Percentiles rank a stretch among this genome's conserved stretches.
Conservation (phyloP, 768 basidiomycete genomes). For the Suillus paluster region DNA sequence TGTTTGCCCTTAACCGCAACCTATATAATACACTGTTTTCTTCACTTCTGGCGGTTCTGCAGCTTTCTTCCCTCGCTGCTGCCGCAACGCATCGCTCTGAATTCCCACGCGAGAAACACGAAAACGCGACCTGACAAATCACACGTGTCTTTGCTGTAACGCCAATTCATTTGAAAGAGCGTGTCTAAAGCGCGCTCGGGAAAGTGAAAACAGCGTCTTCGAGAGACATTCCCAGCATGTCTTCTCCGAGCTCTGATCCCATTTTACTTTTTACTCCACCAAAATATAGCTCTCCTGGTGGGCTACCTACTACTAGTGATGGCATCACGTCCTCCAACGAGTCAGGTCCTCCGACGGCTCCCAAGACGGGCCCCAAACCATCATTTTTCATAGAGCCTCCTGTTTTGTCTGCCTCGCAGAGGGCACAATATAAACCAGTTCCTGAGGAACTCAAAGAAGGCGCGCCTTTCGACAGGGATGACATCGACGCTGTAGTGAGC, state of each 20-base stretch:
- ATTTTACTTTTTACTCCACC: slow-evolving; percentile 20
- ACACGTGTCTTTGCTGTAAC: slow-evolving; percentile 1
- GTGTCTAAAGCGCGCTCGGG: slow-evolving; percentile 17
- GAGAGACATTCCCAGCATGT: slow-evolving; percentile 18
- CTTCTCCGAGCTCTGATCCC: slow-evolving; percentile 16
- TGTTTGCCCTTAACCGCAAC: not conserved
- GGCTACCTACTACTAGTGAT: slow-evolving; percentile 14
- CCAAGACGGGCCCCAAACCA: slow-evolving; percentile 17
- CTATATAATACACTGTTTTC: not conserved
- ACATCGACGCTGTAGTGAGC: slow-evolving; percentile 58
- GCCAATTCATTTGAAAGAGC: slow-evolving; percentile 9
- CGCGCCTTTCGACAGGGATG: slow-evolving; percentile 32
- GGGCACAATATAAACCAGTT: slow-evolving; percentile 44
- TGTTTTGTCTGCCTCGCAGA: slow-evolving; percentile 40
- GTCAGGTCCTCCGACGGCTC: slow-evolving; percentile 1
- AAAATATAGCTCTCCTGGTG: slow-evolving; percentile 15
- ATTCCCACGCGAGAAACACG: not conserved
- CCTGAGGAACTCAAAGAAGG: slow-evolving; percentile 40
- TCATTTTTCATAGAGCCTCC: slow-evolving; percentile 45
- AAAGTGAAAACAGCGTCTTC: not conserved
- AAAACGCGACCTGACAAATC: slow-evolving; percentile 7
- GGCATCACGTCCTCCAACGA: slow-evolving; percentile 9
- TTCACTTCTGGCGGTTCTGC: not conserved
- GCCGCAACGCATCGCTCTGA: too few relatives aligned
- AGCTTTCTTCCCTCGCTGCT: not conserved